Conservation (phyloP, 139 green algal genomes). For the Edaphochlamys debaryana region DNA sequence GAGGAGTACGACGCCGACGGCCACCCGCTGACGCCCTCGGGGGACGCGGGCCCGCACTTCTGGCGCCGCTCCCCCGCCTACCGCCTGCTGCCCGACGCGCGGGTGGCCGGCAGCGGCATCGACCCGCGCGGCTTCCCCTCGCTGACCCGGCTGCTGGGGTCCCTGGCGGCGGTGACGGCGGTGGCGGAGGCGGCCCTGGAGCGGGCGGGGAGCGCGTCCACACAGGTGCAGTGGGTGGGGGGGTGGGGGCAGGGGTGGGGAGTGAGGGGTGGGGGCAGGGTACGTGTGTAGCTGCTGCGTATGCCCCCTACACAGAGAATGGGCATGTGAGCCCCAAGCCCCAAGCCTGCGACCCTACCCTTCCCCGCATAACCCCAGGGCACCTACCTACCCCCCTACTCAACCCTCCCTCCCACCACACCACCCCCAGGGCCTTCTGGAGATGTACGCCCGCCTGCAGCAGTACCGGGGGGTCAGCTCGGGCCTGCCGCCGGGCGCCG, state of each 20-base stretch:
- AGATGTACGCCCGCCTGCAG: conserved; percentile 60
- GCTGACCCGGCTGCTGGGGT: conserved; percentile 1
- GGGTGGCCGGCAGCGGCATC: conserved; percentile 34
- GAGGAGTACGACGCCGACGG: conserved; percentile 5
- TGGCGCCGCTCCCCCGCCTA: conserved; percentile 42
- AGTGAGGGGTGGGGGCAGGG: background rate
- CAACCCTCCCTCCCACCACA: too few species aligned
- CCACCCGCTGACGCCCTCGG: background rate
- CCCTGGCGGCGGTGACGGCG: conserved; percentile 1
- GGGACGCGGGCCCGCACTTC: conserved; percentile 37
- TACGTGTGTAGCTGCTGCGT: too few species aligned
- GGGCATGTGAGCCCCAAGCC: too few species aligned
- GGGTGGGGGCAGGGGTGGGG: too few species aligned
- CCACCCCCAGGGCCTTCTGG: conserved; percentile 38
- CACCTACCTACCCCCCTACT: too few species aligned
- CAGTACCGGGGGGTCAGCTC: conserved; percentile 55
- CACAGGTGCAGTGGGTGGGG: too few species aligned
- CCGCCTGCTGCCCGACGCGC: conserved; percentile 42
- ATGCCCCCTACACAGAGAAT: too few species aligned
- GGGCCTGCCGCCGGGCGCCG: conserved; percentile 51
- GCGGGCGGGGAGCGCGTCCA: conserved; percentile 13
- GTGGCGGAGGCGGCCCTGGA: conserved; percentile 39
- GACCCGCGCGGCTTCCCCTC: conserved; percentile 4
- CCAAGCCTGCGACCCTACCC: too few species aligned
- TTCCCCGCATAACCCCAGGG: too few species aligned